Base-by-base conservation (phyloP, 2,329 filamentous ascomycete species). In the Trichoderma guizhouense region DNA sequence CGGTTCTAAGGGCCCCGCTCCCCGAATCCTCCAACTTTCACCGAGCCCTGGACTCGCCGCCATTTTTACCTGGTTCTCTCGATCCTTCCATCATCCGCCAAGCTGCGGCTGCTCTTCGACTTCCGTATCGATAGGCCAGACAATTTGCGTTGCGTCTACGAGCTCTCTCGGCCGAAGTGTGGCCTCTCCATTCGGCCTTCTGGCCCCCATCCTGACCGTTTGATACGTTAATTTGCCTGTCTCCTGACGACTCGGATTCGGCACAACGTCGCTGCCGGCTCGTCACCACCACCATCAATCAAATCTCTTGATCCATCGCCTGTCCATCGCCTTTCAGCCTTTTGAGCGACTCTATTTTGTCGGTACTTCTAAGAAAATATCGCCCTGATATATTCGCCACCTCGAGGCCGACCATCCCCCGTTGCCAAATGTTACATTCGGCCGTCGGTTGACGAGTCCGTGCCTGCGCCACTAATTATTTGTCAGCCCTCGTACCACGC, bases 401-500 rank as follows among this genome's bases (percentile, higher is more conserved):
- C 53, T 47, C 28, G 21, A 60, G n/a, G 63, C 61, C 63, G 51
- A 36, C 36, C 14, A 30, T 39, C 34, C 36, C 24, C 62, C 43
- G 68, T 57, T 51, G 24, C 63, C 61, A 57, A 57, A 71, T 71
- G 68, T 47, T 58, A 57, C 21, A 32, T 15, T 43, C 32, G 61
- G 43, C 32, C 24, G 26, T 61, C 61, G 39, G 68, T 55, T 64
- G 47, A 71, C 51, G 55, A 71, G 55, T 28, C 68, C 47, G 58
- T 26, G 68, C 68, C 30, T 64, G 58, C 68, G 68, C 60, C 60
- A 71, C 68, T 34, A 43, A 43, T 28, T 62, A 71, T 71, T 71
- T 68, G 69, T 71, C 69, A 71, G 69, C 69, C 63, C 61, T 60
- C 69, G 63, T 51, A 71, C 55, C 69, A 64, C 68, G 26, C 61